These are phyloP conservation scores for Cyclocybe aegerita DNA, from an alignment of 768 basidiomycete genomes.

Conservation along the genomic window DNA sequence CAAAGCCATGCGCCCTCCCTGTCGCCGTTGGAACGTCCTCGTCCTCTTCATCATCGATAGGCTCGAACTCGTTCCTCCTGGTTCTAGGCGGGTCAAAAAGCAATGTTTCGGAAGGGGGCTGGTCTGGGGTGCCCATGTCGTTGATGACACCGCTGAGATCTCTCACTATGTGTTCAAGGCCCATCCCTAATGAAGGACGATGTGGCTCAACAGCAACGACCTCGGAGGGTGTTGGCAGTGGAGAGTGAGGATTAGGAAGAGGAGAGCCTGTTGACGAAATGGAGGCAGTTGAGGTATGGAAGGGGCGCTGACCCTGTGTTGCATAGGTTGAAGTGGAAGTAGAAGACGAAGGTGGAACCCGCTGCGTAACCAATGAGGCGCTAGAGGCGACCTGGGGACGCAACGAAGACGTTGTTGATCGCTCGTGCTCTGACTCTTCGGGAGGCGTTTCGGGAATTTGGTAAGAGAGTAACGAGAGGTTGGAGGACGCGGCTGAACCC, in stretches of 20 bases:
- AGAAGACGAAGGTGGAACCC: background rate
- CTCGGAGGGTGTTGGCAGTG: slow-evolving; percentile 3
- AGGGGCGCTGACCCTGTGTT: background rate
- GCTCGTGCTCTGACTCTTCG: slow-evolving; percentile 14
- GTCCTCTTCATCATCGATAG: slow-evolving; percentile 18
- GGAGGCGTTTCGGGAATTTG: slow-evolving; percentile 21
- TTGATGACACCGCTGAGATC: slow-evolving; percentile 13
- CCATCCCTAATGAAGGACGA: background rate
- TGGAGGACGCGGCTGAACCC: slow-evolving; percentile 13
- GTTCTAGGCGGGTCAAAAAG: slow-evolving; percentile 8
- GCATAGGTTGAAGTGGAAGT: no score
- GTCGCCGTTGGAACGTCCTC: background rate
- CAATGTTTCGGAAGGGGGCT: slow-evolving; percentile 16
- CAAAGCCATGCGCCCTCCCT: background rate
- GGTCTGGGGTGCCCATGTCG: slow-evolving; percentile 21
- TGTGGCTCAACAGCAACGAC: background rate
- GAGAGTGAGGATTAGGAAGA: slow-evolving; percentile 22
- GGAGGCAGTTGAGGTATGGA: background rate
- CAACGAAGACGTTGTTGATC: background rate
- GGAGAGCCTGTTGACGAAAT: slow-evolving; percentile 10
- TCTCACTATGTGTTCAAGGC: background rate
- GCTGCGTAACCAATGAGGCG: slow-evolving; percentile 3
- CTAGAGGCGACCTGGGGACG: slow-evolving; percentile 1
- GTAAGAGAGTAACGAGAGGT: slow-evolving; percentile 19
- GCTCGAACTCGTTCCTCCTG: slow-evolving; percentile 7